Evolutionary conservation across 257 asterid genomes (phyloP).

Genomic region (Leptodermis oblonga): DNA sequence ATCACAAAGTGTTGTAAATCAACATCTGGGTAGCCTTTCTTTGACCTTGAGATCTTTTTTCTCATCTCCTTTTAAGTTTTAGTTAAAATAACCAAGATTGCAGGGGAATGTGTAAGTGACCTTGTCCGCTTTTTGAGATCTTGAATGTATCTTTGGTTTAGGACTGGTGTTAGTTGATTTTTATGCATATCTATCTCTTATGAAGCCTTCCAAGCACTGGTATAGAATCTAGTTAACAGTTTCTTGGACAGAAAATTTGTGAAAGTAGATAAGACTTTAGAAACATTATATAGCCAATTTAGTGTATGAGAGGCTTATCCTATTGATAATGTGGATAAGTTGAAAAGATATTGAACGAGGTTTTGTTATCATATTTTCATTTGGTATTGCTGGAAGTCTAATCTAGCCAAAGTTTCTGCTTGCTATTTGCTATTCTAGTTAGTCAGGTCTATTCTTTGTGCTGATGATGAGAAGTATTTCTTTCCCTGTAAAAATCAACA

Average conservation of each 20-base stretch:
- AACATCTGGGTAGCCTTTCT: slow-evolving; percentile 41
- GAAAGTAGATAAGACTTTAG: background rate
- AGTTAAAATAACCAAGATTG: background rate
- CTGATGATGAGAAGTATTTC: background rate
- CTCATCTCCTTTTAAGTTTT: background rate
- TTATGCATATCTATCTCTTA: background rate
- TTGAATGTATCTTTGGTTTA: background rate
- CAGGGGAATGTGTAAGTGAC: background rate
- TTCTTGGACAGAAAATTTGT: background rate
- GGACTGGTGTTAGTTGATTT: background rate
- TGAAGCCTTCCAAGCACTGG: background rate
- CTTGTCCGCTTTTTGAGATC: background rate
- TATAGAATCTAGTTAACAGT: background rate
- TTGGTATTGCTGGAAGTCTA: background rate
- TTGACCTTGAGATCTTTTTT: background rate
- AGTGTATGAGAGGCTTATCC: background rate
- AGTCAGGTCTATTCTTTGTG: too few species aligned
- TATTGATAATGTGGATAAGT: background rate
- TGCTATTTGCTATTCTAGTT: slow-evolving; percentile 1
- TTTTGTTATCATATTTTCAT: background rate
- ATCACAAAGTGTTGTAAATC: slow-evolving; percentile 34
- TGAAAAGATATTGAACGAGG: background rate
- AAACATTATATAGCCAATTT: background rate
- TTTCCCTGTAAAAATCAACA: background rate
- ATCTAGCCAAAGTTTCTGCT: background rate